Conservation (phyloP, 108 stramenopile genomes). For the Cyclotella atomus region DNA sequence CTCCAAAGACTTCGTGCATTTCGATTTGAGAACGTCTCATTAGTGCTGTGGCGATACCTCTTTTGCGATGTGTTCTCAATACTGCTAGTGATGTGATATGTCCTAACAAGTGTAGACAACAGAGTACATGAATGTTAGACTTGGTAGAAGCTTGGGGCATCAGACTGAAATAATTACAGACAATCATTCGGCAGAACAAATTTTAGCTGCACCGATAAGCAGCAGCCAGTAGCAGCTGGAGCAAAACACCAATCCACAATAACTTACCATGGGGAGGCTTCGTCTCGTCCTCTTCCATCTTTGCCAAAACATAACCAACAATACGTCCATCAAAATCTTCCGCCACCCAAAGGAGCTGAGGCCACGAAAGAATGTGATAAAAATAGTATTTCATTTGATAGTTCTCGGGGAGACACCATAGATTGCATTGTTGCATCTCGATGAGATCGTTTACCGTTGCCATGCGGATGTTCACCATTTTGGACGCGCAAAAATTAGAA, state of each 20-base stretch:
- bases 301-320: conserved; percentile 98
- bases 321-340: conserved; percentile 93
- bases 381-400: conserved; percentile 98
- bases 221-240: too few relatives aligned
- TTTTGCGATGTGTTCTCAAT: conserved; percentile 91
- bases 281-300: conserved; percentile 95
- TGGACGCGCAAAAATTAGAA: background rate
- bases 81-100: conserved; percentile 99
- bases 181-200: too few relatives aligned
- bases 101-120: conserved; percentile 52
- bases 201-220: too few relatives aligned
- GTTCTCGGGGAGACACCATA: conserved; percentile 99
- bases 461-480: conserved; percentile 90
- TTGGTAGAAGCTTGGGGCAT: too few relatives aligned
- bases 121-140: conserved; percentile 9
- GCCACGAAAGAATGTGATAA: conserved; percentile 98
- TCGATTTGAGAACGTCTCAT: conserved; percentile 89
- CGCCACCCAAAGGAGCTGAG: conserved; percentile 97
- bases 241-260: too few relatives aligned
- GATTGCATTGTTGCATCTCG: conserved; percentile 97
- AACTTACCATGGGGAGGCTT: conserved; percentile 56
- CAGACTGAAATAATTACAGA: too few relatives aligned
- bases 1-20: conserved; percentile 94
- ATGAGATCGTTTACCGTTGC: conserved; percentile 92
- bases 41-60: conserved; percentile 93